Evolutionary conservation across 768 basidiomycete genomes (phyloP), one percentile per base, ranked within the genome.

Genomic region (Artomyces pyxidatus): DNA sequence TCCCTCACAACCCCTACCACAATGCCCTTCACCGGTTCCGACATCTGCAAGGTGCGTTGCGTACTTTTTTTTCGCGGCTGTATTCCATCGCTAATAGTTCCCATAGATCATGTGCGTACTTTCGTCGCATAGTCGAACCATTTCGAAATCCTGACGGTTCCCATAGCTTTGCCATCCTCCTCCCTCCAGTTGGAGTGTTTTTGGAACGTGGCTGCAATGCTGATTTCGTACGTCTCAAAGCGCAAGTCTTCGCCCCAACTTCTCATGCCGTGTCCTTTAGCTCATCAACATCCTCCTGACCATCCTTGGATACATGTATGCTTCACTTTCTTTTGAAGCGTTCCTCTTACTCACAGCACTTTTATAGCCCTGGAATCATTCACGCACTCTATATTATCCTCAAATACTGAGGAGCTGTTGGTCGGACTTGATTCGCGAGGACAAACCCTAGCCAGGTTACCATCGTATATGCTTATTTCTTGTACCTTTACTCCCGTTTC

Each of bases 141-240:
- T 22, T 30, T 21, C 21, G 21, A 17, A 22, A 23, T 29, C 37
- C 28, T 40, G 14, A 17, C 26, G 23, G 49, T 28, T 45, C 21
- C 40, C 42, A 6, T 56, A 85, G 80, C 51, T 58, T 80, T 47
- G 87, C 87, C 51, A 72, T 90, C 66, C 57, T 89, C 62, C 58
- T 90, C 12, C 88, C 90, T 9, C 92, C 92, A 50, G 62, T 95
- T 2, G 90, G 84, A 48, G 92, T 95, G 22, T 91, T 92, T 70
- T 68, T 94, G 22, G 90, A 94, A 70, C 76, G 88, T 46, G 92
- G 92, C 22, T 93, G 89, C 62, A 69, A 71, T 29, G 79, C 76
- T 19, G 89, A 93, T 63, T 66, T 94, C 38, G 80, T 86, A 59
- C 45, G 81, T 76, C n/a, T n/a, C n/a, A n/a, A n/a, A n/a, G n/a